These are phyloP conservation scores for Stagonosporopsis tanaceti DNA, from an alignment of 2,329 filamentous ascomycete genomes.

Conservation along the genomic window DNA sequence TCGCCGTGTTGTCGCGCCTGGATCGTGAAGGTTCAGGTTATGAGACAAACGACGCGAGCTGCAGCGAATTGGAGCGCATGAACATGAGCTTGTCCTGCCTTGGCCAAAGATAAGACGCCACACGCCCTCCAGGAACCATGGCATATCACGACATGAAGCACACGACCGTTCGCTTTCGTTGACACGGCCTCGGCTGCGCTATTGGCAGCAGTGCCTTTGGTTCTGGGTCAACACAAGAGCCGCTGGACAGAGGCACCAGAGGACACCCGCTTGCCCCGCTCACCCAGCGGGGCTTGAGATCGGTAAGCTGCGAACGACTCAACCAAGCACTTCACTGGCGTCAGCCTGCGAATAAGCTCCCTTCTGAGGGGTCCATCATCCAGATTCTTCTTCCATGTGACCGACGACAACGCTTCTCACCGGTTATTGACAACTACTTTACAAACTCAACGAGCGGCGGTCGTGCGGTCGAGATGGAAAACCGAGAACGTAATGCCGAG, in stretches of 20 bases:
- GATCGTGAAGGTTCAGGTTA: slow-evolving; percentile 16
- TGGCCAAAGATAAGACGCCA: slow-evolving; percentile 20
- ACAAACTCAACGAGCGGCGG: not conserved
- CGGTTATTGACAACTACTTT: not conserved
- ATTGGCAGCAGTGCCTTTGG: not conserved
- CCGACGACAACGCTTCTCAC: not conserved
- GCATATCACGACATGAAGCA: slow-evolving; percentile 10
- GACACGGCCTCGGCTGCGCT: slow-evolving; percentile 3
- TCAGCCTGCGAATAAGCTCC: not conserved
- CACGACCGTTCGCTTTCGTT: slow-evolving; percentile 1
- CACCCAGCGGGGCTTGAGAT: slow-evolving; percentile 14
- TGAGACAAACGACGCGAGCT: slow-evolving; percentile 20
- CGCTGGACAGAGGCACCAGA: slow-evolving; percentile 1
- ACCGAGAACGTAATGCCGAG: not conserved
- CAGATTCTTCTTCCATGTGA: not conserved
- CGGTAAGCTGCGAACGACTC: slow-evolving; percentile 7
- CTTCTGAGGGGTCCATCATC: not conserved
- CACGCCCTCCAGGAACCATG: slow-evolving; percentile 10
- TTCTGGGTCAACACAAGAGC: slow-evolving; percentile 10
- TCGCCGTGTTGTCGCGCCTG: slow-evolving; percentile 12
- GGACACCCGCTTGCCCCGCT: slow-evolving; percentile 11
- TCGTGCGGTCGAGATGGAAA: not conserved
- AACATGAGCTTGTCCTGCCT: slow-evolving; percentile 18
- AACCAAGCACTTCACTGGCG: not conserved
- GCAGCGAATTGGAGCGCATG: slow-evolving; percentile 14